These are phyloP conservation scores for Solanum rostratum DNA, from an alignment of 257 asterid species.

Conservation along the genomic window DNA sequence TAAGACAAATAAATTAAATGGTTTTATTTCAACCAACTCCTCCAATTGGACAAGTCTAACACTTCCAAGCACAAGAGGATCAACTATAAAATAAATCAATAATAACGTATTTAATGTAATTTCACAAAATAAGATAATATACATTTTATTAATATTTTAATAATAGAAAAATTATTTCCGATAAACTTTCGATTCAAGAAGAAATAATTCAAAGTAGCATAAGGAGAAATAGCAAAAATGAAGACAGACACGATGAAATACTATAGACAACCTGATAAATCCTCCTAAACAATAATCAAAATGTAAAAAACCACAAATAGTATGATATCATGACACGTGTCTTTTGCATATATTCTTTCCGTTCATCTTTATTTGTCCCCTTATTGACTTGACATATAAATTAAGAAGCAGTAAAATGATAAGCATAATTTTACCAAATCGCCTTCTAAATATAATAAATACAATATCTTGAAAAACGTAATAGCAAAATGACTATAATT, in stretches of 20 bases:
- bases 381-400: no score
- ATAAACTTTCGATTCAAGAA: background rate
- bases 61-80: background rate
- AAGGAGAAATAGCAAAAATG: background rate
- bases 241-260: background rate
- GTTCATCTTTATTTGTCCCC: no score
- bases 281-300: no score
- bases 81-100: background rate
- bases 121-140: no score
- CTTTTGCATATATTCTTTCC: background rate
- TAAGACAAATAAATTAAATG: background rate
- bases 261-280: background rate
- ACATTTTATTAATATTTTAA: no score
- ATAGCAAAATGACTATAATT: no score
- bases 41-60: background rate
- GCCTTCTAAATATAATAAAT: no score
- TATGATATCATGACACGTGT: background rate
- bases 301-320: background rate
- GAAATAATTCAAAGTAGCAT: background rate
- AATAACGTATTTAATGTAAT: background rate
- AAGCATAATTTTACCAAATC: no score
- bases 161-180: background rate
- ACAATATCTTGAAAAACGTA: no score
- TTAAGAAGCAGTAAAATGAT: no score
- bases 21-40: background rate